Evolutionary conservation across 225 moss, liverwort and hornwort genomes (phyloP).

Genomic region (Bryoerythrophyllum caledonicum): DNA sequence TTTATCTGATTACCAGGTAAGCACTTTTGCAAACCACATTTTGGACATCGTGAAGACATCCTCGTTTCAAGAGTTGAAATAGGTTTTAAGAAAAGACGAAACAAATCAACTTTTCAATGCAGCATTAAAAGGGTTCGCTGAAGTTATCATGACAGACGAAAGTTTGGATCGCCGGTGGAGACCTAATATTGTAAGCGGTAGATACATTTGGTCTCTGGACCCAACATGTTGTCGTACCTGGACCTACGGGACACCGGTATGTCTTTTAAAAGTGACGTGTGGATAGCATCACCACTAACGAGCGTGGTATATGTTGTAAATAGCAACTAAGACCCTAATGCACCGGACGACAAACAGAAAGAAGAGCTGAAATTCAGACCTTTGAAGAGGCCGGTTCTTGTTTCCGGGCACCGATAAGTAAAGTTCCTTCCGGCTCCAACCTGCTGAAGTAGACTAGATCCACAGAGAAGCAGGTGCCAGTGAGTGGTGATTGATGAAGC

Average conservation of each 20-base stretch:
- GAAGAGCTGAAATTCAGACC: slow-evolving; percentile 42
- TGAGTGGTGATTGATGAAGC: slow-evolving; percentile 19
- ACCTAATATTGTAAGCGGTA: slow-evolving; percentile 1
- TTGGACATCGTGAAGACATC: not conserved
- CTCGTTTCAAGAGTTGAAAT: not conserved
- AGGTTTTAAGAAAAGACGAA: not conserved
- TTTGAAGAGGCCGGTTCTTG: slow-evolving; percentile 58
- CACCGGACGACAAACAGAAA: not conserved
- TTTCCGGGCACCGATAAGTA: slow-evolving; percentile 80
- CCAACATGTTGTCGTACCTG: slow-evolving; percentile 7
- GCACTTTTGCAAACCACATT: slow-evolving; percentile 17
- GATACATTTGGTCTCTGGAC: not conserved
- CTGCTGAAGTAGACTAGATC: slow-evolving; percentile 87
- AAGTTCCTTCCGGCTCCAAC: slow-evolving; percentile 82
- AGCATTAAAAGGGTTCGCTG: not conserved
- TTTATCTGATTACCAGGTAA: slow-evolving; percentile 21
- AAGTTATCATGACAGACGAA: not conserved
- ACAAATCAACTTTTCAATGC: not conserved
- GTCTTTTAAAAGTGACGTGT: not conserved
- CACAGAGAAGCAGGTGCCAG: slow-evolving; percentile 30
- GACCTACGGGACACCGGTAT: not conserved
- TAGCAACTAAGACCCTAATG: not conserved
- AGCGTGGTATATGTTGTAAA: not conserved
- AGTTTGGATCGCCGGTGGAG: not conserved
- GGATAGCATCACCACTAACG: not conserved